Base-by-base conservation (phyloP, 1,284 basidiomycete genomes). In the Puccinia horiana region DNA sequence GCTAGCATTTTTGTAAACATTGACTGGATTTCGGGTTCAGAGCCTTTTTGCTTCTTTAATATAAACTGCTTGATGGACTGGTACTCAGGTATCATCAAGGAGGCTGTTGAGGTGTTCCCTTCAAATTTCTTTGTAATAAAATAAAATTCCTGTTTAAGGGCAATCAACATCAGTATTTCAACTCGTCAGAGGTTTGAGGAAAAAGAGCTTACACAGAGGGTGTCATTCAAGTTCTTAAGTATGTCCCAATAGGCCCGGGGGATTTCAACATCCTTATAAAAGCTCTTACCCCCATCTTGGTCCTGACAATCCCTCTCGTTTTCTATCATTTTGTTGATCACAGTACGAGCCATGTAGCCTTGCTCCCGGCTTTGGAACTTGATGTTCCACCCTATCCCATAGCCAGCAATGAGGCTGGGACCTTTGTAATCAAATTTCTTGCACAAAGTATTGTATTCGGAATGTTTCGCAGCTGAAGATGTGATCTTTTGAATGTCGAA, bases 401-500 rank as follows among this genome's bases (percentile, higher is more conserved):
- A 70, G 8, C 67, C 44, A 14, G 67, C 6, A 65, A 65, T 65
- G 61, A 65, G 61, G 35, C 29, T 65, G 11, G 29, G 61, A 14
- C 61, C 61, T 29, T 37, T 37, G 23, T 44, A 70, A 11, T 70
- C 67, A 26, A 67, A 35, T 37, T 70, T 70, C n/a, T 23, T 44
- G 20, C 5, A 5, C 67, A 32, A 70, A 3, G 26, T 29, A 20
- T 67, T 29, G 26, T 16, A 67, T 20, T 67, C 63, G 4, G 35
- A 67, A 3, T 29, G 63, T 11, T 40, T 37, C 8, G 63, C 32
- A n/a, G n/a, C n/a, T n/a, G n/a, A n/a, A n/a, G n/a, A n/a, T n/a
- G n/a, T n/a, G n/a, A n/a, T n/a, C n/a, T 29, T 37, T 67, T 67
- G 63, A 40, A 67, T 67, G 6, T 40, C 35, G 23, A 67, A 67